Percentiles rank a stretch among this genome's conserved stretches.
Conservation (phyloP, 192 early-diverging fungal species). For the Entophlyctis luteolus region DNA sequence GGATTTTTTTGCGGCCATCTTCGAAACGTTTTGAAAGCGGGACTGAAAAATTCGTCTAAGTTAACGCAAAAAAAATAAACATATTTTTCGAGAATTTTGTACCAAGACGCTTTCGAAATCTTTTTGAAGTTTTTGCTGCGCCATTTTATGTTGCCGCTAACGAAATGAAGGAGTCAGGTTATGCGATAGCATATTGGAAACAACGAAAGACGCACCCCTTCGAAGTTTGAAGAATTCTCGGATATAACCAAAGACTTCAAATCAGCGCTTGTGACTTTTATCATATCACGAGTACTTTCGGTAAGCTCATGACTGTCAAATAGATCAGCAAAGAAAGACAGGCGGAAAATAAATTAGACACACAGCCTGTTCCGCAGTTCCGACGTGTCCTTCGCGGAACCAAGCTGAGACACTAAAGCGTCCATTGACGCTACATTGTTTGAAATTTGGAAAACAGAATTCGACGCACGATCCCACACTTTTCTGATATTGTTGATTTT, state of each 20-base stretch:
- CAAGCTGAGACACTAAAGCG: constrained; percentile 68
- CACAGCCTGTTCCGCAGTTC: constrained; percentile 74
- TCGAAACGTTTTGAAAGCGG: constrained; percentile 83
- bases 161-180: background rate
- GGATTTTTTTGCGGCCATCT: constrained; percentile 77
- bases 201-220: constrained; percentile 26
- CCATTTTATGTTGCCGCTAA: constrained; percentile 72
- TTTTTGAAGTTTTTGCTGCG: constrained; percentile 88
- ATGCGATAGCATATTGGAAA: background rate
- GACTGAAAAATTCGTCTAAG: constrained; percentile 24
- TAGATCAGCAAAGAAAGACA: constrained; percentile 21
- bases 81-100: background rate
- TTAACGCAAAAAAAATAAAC: background rate
- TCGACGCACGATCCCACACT: constrained; percentile 67
- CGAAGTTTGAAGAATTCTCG: constrained; percentile 18
- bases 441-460: constrained; percentile 82
- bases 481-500: constrained; percentile 6
- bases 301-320: constrained; percentile 65
- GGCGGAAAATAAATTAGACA: constrained; percentile 48
- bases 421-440: constrained; percentile 81
- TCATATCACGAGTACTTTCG: constrained; percentile 74
- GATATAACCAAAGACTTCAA: constrained; percentile 72
- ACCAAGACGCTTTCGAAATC: constrained; percentile 88
- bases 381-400: constrained; percentile 70
- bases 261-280: constrained; percentile 71